Evolutionary conservation across 306 rosid genomes (phyloP), one percentile per base, ranked within the genome.

Genomic region (Castanopsis chinensis): DNA sequence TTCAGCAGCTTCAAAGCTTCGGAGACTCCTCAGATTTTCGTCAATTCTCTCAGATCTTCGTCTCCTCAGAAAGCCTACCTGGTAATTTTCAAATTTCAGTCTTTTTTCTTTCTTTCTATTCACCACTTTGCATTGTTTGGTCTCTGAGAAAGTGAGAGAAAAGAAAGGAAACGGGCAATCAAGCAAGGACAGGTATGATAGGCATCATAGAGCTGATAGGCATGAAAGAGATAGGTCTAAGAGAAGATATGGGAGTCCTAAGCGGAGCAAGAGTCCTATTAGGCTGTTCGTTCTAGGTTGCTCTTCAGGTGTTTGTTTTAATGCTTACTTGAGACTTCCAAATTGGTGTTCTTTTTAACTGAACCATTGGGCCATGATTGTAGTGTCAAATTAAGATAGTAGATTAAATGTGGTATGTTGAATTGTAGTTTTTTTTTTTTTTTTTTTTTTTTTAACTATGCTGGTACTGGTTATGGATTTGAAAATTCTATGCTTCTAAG

Each of bases 251-350:
- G 79, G 81, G 15, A 83, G 89, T 69, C 83, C 83, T 1, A 79
- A 87, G 54, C 73, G 86, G 45, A 83, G 90, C 59, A 67, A 76
- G 43, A 91, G 93, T 21, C 87, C 85, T 6, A 79, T 51, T 25
- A 91, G 96, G 82, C 27, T 25, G 71, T 81, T 77, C 27, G 35
- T 71, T 84, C 69, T 83, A 61, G 78, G 74, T 75, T 81, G 49
- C 4, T 49, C 53, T 49, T 67, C 18, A 18, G 72, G 37, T 67
- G 72, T 35, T 18, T 67, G n/a, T 67, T 35, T 3, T 23, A 4
- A 23, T 67, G 37, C 51, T 9, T 35, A 33, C 23, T 67, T 23
- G 52, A 19, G 72, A 30, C 45, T 14, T 67, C n/a, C 43, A 64
- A 64, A 35, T 67, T 67, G 37, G 72, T 67, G 51, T 35, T 67